A percentile compares a stretch with the other conserved stretches of the same genome.
These are phyloP conservation scores for Cryptosporidium meleagridis DNA, from an alignment of 169 alveolate species.

Conservation along the genomic window DNA sequence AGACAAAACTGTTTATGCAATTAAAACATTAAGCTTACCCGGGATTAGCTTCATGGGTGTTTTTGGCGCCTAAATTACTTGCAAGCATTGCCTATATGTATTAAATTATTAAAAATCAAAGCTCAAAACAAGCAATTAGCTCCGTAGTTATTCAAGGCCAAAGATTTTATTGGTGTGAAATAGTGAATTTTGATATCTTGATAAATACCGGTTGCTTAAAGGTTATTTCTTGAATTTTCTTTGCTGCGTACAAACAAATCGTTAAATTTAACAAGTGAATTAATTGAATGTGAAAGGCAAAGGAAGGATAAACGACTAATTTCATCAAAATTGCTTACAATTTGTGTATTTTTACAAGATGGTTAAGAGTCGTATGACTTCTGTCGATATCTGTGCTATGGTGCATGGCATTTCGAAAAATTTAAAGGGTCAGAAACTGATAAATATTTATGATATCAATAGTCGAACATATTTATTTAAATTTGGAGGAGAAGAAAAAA, in stretches of 20 bases:
- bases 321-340: neutral
- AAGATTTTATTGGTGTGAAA: slow-evolving; percentile 29
- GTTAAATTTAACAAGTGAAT: slow-evolving; percentile 26
- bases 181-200: neutral
- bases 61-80: slow-evolving; percentile 74
- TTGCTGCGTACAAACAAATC: slow-evolving; percentile 64
- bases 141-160: neutral
- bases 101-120: slow-evolving; percentile 7
- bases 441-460: slow-evolving; percentile 84
- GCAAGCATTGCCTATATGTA: slow-evolving; percentile 45
- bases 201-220: neutral
- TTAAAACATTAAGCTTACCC: slow-evolving; percentile 21
- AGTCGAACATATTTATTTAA: slow-evolving; percentile 82
- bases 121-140: neutral
- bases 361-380: slow-evolving; percentile 75
- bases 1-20: slow-evolving; percentile 64
- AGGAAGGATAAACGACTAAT: neutral
- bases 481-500: slow-evolving; percentile 76
- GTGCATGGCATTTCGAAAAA: slow-evolving; percentile 64
- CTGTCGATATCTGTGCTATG: slow-evolving; percentile 72
- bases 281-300: slow-evolving; percentile 40
- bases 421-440: slow-evolving; percentile 70
- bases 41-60: slow-evolving; percentile 68
- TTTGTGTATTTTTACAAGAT: neutral
- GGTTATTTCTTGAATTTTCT: neutral